Evolutionary conservation across 2,329 filamentous ascomycete species (phyloP), one percentile per base, ranked within the genome.

Genomic region (Trichoderma atroviride): DNA sequence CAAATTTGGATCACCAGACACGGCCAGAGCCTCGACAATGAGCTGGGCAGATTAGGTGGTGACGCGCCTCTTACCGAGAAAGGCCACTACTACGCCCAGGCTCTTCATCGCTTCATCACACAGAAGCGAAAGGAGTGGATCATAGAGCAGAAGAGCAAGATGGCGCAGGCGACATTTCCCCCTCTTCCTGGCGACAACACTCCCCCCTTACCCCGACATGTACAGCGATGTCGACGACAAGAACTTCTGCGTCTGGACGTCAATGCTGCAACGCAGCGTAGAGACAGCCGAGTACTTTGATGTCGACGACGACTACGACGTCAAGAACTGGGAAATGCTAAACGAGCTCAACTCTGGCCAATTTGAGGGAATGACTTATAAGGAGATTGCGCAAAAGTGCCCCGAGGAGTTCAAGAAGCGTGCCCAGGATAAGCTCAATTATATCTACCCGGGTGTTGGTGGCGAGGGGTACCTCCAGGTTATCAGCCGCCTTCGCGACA

Each of bases 1-100:
- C 95, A 97, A 79, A 98, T 99, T 71, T 99, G 96, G 96, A 96
- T 99, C 77, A 98, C 96, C 1, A 86, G 96, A 62, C 96, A 98
- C 77, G 96, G 96, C 53, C 92, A 97, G 80, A 97, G 94, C 69
- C 78, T 88, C 71, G 96, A 99, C 78, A 97, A 99, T 77, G 86
- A 92, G 69, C 85, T 89, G 3, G 94, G 94, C 71, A 96, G 93
- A 79, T 93, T 99, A 71, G 96, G 96, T 52, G 96, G 96, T 56
- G 91, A 99, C 78, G 95, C 94, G 0, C 87, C 92, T 22, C 83
- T 99, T 33, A 97, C 92, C 16, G 88, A 91, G 50, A 91, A 92
- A 62, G 96, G 96, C 22, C 87, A 89, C 71, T 87, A 86, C 72
- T 99, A 97, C 78, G 93, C 91, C 31, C 85, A 87, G 71, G 90